A percentile compares a stretch with the other conserved stretches of the same genome.
phyloP scores from a whole-genome alignment of 768 basidiomycete species.

The Boletus rubropictus region DNA sequence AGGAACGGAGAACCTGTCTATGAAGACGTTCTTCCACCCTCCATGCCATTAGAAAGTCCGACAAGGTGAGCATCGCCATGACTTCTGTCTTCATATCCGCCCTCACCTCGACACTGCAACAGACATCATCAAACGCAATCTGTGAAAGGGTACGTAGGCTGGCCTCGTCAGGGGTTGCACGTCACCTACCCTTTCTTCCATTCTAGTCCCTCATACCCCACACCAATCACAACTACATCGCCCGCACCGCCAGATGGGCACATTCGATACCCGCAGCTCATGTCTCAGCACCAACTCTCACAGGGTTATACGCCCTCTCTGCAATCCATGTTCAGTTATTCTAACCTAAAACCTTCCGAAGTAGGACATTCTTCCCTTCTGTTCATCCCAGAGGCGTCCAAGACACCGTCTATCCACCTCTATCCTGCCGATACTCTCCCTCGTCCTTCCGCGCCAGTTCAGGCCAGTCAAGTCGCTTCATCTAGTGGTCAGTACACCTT shows the following conservation, averaged over 20 bases:
- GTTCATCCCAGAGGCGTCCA: conserved; percentile 35
- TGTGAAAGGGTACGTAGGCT: conserved; percentile 33
- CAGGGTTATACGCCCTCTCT: conserved; percentile 77
- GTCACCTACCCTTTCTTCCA: conserved; percentile 14
- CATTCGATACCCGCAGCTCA: conserved; percentile 62
- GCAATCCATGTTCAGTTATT: conserved; percentile 63
- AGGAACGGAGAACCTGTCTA: conserved; percentile 29
- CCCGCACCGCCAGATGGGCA: conserved; percentile 45
- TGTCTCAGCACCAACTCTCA: conserved; percentile 71
- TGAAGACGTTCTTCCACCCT: conserved; percentile 30
- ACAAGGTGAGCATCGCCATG: conserved; percentile 45
- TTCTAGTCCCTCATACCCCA: conserved; percentile 38
- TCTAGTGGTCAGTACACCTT: conserved; percentile 18
- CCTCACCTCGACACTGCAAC: conserved; percentile 23
- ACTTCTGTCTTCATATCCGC: conserved; percentile 32
- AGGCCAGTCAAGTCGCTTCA: conserved; percentile 6
- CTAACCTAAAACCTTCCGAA: conserved; percentile 30
- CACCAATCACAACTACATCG: conserved; percentile 66
- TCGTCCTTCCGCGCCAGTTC: conserved; percentile 27
- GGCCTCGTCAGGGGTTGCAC: not conserved
- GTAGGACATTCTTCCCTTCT: conserved; percentile 40
- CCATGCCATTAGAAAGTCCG: conserved; percentile 65
- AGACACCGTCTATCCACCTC: conserved; percentile 18
- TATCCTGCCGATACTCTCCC: conserved; percentile 35
- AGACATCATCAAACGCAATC: conserved; percentile 25